Base-by-base conservation (phyloP, 2,329 filamentous ascomycete species). In the Aspergillus tubingensis region DNA sequence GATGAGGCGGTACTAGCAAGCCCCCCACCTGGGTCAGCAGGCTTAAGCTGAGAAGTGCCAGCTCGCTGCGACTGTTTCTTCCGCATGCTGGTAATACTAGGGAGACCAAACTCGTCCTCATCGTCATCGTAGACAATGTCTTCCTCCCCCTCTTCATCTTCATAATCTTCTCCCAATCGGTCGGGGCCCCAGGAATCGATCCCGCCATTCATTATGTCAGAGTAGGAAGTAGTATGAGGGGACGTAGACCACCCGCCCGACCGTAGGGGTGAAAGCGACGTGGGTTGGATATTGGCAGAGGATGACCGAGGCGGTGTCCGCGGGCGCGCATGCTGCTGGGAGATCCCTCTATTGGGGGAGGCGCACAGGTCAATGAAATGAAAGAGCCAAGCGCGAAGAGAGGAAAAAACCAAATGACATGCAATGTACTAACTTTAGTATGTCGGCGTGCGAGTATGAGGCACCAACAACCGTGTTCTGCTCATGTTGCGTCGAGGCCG, bases 371-470 rank as follows among this genome's bases (percentile, higher is more conserved):
- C 44, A 54, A 58, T 64, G 63, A 67, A 25, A n/a, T 38, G 30
- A n/a, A 27, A 15, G 36, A 53, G 32, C 56, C 56, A 64, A 61
- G 39, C 8, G 8, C 21, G 43, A 54, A 43, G 39, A 13, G 4
- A 21, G 44, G 8, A 8, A 19, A 17, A 27, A 10, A 21, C 10
- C n/a, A 8, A 4, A 50, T 30, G 27, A n/a, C 32, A 11, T 7
- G 11, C 41, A 23, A 50, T 53, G 51, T 53, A 60, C 61, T 61
- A 94, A 90, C 77, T 94, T 96, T 69, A 97, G 83, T 73, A 96
- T 91, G 79, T 98, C 93, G 27, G 94, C 91, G 77, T 99, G 95
- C 13, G 95, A 98, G 75, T 99, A 99, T 49, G 93, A 90, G 59
- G 95, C 95, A 68, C 95, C 95, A 61, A 98, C 90, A 38, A 99